Evolutionary conservation across 306 rosid genomes (phyloP).

Genomic region (Calophaca sinica): DNA sequence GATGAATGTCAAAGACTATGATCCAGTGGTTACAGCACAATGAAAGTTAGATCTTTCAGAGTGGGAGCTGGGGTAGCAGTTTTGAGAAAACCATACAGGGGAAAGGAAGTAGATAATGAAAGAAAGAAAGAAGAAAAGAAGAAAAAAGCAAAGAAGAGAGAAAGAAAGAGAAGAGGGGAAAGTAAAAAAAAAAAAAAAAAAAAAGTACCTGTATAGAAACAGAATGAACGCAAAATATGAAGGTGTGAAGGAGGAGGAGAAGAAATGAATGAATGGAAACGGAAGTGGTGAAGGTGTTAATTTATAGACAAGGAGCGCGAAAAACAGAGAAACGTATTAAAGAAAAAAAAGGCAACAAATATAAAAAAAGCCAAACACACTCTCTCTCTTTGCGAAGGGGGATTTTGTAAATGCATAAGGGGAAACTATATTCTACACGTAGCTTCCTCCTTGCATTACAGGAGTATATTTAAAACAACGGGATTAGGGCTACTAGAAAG

Average conservation of each 20-base stretch:
- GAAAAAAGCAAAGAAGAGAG: not conserved
- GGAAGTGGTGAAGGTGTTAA: slow-evolving; percentile 23
- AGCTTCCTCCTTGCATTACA: not conserved
- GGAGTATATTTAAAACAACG: too few relatives aligned
- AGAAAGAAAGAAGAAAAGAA: not conserved
- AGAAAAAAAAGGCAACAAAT: not conserved
- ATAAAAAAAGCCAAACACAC: not conserved
- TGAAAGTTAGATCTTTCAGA: slow-evolving; percentile 17
- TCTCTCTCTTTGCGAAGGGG: slow-evolving; percentile 1
- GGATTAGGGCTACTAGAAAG: too few relatives aligned
- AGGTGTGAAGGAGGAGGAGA: slow-evolving; percentile 14
- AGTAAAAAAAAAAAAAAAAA: not conserved
- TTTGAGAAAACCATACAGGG: not conserved
- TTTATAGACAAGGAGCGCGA: slow-evolving; percentile 53
- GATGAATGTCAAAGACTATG: slow-evolving; percentile 39
- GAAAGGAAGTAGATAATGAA: not conserved
- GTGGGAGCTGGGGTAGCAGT: not conserved
- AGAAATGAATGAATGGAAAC: slow-evolving; percentile 44
- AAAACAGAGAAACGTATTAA: not conserved
- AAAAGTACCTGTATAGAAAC: slow-evolving; percentile 40
- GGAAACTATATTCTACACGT: slow-evolving; percentile 32
- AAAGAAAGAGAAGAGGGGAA: not conserved
- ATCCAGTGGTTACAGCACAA: slow-evolving; percentile 38
- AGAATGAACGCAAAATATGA: slow-evolving; percentile 52
- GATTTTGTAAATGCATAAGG: slow-evolving; percentile 8